Percentiles rank a stretch among this genome's conserved stretches.
Conservation (phyloP, 2,329 filamentous ascomycete species). For the Colletotrichum graminicola region DNA sequence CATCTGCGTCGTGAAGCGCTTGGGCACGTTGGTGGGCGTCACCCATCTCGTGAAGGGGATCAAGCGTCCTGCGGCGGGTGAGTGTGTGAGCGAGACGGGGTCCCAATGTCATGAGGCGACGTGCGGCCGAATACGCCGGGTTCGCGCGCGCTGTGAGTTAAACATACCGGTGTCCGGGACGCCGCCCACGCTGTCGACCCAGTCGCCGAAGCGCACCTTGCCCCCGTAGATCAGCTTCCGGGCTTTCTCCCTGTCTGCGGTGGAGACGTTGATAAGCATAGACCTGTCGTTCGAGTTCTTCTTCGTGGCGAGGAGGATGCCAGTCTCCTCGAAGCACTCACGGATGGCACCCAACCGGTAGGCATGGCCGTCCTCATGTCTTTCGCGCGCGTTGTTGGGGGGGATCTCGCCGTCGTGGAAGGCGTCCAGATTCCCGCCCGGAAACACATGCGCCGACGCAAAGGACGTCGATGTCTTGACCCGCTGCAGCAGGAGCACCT, state of each 20-base stretch:
- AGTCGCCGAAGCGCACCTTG: constrained; percentile 74
- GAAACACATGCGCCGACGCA: constrained; percentile 93
- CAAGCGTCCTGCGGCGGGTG: constrained; percentile 64
- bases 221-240: constrained; percentile 77
- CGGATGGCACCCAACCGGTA: constrained; percentile 89
- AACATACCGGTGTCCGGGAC: constrained; percentile 73
- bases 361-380: constrained; percentile 77
- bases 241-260: constrained; percentile 72
- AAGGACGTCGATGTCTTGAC: constrained; percentile 87
- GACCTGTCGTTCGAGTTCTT: constrained; percentile 54
- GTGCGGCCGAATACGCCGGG: constrained; percentile 32
- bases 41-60: constrained; percentile 93
- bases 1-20: constrained; percentile 95
- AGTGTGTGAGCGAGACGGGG: not conserved
- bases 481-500: constrained; percentile 88
- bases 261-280: constrained; percentile 70
- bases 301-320: constrained; percentile 78
- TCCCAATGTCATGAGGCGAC: not conserved
- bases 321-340: constrained; percentile 96
- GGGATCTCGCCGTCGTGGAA: constrained; percentile 78
- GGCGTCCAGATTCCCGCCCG: constrained; percentile 85
- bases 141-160: constrained; percentile 30
- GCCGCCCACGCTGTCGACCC: constrained; percentile 69
- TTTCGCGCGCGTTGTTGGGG: constrained; percentile 57
- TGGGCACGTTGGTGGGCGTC: constrained; percentile 78